Percentiles rank a stretch among this genome's conserved stretches.
Evolutionary conservation across 352 stramenopile genomes (phyloP).

Genomic region (Aphanomyces invadans): DNA sequence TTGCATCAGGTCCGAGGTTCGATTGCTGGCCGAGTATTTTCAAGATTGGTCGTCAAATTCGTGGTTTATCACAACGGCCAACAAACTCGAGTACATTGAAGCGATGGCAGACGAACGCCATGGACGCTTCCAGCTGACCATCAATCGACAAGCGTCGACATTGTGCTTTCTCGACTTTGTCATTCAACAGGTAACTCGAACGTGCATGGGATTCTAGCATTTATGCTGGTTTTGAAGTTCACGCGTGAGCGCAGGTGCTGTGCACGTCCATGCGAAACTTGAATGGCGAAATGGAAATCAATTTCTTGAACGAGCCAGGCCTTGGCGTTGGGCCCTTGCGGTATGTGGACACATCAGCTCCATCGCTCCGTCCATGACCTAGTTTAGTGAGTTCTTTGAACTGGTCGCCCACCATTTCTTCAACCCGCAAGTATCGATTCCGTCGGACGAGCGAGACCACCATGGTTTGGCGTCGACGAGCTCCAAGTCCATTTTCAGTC

Average conservation of each 20-base stretch:
- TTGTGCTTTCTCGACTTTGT: slow-evolving; percentile 16
- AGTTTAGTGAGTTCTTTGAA: slow-evolving; percentile 21
- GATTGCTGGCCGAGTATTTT: slow-evolving; percentile 1
- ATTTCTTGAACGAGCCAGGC: slow-evolving; percentile 17
- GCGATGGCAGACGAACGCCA: background rate
- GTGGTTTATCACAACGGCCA: slow-evolving; percentile 1
- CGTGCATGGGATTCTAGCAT: background rate
- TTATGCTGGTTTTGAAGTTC: background rate
- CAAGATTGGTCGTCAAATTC: background rate
- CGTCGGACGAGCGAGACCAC: background rate
- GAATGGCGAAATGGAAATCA: slow-evolving; percentile 15
- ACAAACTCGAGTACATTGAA: slow-evolving; percentile 16
- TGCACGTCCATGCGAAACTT: background rate
- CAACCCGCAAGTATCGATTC: background rate
- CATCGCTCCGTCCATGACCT: background rate
- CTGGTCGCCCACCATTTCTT: slow-evolving; percentile 12
- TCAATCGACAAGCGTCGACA: slow-evolving; percentile 15
- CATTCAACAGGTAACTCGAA: slow-evolving; percentile 23
- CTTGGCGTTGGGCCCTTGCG: slow-evolving; percentile 14
- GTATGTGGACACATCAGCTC: background rate
- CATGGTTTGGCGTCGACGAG: background rate
- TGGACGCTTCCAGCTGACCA: background rate
- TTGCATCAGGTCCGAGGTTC: slow-evolving; percentile 16
- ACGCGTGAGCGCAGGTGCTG: slow-evolving; percentile 1
- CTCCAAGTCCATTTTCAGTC: slow-evolving; percentile 33